Evolutionary conservation across 208 protist species (phyloP), one percentile per base, ranked within the genome.

Genomic region (Wallacemonas sp.): DNA sequence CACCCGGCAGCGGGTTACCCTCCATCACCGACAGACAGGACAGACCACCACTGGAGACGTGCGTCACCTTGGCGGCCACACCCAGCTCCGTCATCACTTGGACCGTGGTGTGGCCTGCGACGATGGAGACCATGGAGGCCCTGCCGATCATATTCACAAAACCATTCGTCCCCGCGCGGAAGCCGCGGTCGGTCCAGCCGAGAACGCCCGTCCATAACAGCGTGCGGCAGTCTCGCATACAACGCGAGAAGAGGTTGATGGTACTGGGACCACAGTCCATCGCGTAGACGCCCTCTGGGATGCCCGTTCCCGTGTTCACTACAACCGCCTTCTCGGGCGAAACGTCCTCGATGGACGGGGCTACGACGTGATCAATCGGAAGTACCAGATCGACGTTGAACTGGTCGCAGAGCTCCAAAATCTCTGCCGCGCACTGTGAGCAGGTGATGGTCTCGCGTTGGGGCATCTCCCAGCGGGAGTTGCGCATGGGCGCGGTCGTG

Each of bases 21-120:
- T 99, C 96, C 4, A 99, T 84, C 5, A 99, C 82, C 74, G 99
- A 97, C 21, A 99, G 86, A 19, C 87, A 98, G 17, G 98, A 96
- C 51, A 98, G 92, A 42, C 98, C 98, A 49, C 98, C 98, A 64
- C 98, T 99, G n/a, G 87, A 97, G 34, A 99, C 86, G 72, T 99
- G 98, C 47, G 83, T 84, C 15, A 99, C 71, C 47, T 77, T 77
- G 45, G 69, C 56, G 21, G 67, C 62, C 15, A 89, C 53, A 12
- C 78, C 79, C 30, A 80, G 24, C 30, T 77, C 33, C 22, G 77
- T 62, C 36, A 88, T 69, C 15, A 70, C 63, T n/a, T 61, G 28
- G 14, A 70, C 61, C 12, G 85, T 89, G 55, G 81, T 70, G 30
- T 72, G 70, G 14, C 88, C 88, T 1, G 75, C 80, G 44, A 94